phyloP scores from a whole-genome alignment of 2,329 filamentous ascomycete genomes.

The Stylonectria norvegica region DNA sequence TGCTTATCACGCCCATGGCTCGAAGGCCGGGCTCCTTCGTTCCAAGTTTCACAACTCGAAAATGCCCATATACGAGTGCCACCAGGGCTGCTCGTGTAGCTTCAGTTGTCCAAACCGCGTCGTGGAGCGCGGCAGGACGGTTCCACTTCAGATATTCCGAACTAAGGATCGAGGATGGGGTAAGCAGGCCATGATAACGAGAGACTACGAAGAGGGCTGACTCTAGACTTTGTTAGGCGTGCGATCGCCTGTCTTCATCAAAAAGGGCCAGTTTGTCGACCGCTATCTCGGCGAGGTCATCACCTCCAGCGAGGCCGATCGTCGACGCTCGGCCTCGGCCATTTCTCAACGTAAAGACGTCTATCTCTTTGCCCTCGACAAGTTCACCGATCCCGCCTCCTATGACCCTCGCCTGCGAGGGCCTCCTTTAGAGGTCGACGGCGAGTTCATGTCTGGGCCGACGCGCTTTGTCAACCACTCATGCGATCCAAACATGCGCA shows the following conservation, averaged over 20 bases:
- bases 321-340: slow-evolving; percentile 55
- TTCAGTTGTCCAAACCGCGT: slow-evolving; percentile 67
- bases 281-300: slow-evolving; percentile 73
- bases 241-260: slow-evolving; percentile 60
- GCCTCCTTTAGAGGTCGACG: slow-evolving; percentile 60
- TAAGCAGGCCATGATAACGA: slow-evolving; percentile 30
- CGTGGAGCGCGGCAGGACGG: slow-evolving; percentile 67
- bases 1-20: slow-evolving; percentile 60
- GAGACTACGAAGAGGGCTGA: background rate
- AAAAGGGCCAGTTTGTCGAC: slow-evolving; percentile 74
- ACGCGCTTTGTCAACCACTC: slow-evolving; percentile 82
- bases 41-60: slow-evolving; percentile 51
- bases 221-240: slow-evolving; percentile 48
- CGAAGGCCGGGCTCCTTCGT: slow-evolving; percentile 50
- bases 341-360: slow-evolving; percentile 65
- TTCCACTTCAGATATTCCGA: slow-evolving; percentile 74
- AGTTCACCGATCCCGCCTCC: slow-evolving; percentile 62
- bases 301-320: slow-evolving; percentile 60
- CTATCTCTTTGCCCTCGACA: slow-evolving; percentile 79
- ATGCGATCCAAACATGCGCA: slow-evolving; percentile 74
- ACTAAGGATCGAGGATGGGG: slow-evolving; percentile 74
- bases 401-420: slow-evolving; percentile 54
- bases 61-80: slow-evolving; percentile 76
- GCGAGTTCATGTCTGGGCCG: slow-evolving; percentile 73
- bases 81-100: slow-evolving; percentile 65